A percentile compares a stretch with the other conserved stretches of the same genome.
Conservation (phyloP, 345 rosid genomes). For the Theobroma cacao region DNA sequence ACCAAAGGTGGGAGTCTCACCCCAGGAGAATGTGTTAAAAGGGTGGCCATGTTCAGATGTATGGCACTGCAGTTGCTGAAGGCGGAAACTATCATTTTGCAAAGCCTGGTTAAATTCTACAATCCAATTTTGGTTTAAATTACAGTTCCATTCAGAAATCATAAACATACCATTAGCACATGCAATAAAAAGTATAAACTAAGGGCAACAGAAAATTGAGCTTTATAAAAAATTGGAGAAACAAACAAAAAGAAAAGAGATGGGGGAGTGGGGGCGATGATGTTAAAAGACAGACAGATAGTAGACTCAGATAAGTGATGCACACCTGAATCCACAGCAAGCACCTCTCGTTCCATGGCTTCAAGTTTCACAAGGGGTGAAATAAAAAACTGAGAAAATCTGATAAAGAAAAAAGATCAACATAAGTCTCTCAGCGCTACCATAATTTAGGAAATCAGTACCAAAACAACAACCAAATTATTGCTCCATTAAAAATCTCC, state of each 20-base stretch:
- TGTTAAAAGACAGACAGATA: slow-evolving; percentile 1
- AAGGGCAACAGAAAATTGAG: slow-evolving; percentile 7
- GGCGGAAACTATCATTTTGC: slow-evolving; percentile 92
- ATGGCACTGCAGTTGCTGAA: slow-evolving; percentile 92
- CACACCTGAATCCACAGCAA: slow-evolving; percentile 96
- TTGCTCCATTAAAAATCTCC: not conserved
- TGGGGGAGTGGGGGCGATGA: no score
- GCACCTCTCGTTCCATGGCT: slow-evolving; percentile 96
- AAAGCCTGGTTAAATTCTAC: slow-evolving; percentile 92
- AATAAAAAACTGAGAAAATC: slow-evolving; percentile 97
- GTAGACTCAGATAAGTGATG: slow-evolving; percentile 10
- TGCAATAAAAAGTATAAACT: not conserved
- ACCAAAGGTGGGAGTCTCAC: slow-evolving; percentile 44
- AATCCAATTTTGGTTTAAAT: slow-evolving; percentile 23
- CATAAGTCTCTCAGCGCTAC: slow-evolving; percentile 19
- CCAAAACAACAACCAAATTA: not conserved
- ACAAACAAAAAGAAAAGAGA: no score
- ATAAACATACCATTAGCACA: slow-evolving; percentile 8
- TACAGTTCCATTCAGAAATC: slow-evolving; percentile 17
- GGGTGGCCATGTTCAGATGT: slow-evolving; percentile 71
- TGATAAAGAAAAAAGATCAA: slow-evolving; percentile 34
- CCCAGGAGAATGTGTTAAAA: slow-evolving; percentile 83
- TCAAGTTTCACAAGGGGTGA: slow-evolving; percentile 93
- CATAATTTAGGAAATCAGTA: not conserved
- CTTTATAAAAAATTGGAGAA: no score